These are phyloP conservation scores for Agaricus bisporus DNA, from an alignment of 768 basidiomycete species.

Conservation along the genomic window DNA sequence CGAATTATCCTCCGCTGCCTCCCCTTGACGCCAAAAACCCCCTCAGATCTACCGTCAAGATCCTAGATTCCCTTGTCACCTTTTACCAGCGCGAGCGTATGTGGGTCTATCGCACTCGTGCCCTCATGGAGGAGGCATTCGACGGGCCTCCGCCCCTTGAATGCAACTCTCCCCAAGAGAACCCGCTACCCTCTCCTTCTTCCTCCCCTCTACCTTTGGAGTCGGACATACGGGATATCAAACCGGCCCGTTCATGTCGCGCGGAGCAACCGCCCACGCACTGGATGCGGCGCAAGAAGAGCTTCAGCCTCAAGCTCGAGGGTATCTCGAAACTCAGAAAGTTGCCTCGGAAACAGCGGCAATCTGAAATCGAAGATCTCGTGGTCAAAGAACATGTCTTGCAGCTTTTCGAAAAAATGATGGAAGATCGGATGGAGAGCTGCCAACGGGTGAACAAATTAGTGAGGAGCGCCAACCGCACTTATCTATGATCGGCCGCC, in stretches of 20 bases:
- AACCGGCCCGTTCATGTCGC: background rate
- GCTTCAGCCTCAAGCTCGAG: constrained; percentile 42
- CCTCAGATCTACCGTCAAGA: constrained; percentile 43
- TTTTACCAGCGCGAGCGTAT: constrained; percentile 69
- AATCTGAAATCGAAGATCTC: constrained; percentile 12
- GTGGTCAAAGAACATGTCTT: constrained; percentile 42
- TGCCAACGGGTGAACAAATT: constrained; percentile 61
- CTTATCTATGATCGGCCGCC: constrained; percentile 18
- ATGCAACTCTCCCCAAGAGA: background rate
- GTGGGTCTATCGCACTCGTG: constrained; percentile 66
- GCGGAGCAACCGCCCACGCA: constrained; percentile 21
- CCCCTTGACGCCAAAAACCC: constrained; percentile 22
- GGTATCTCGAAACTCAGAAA: constrained; percentile 19
- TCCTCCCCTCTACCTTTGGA: background rate
- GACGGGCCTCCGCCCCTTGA: constrained; percentile 13
- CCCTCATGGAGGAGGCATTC: constrained; percentile 43
- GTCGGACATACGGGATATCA: background rate
- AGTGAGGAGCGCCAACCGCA: constrained; percentile 39
- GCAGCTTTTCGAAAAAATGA: constrained; percentile 64
- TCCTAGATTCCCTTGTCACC: constrained; percentile 57
- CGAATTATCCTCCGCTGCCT: constrained; percentile 20
- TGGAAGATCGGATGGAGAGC: constrained; percentile 72
- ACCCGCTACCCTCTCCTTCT: background rate
- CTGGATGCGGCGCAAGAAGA: constrained; percentile 56
- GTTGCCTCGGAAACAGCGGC: constrained; percentile 15